Percentiles rank a stretch among this genome's conserved stretches.
These are phyloP conservation scores for Lithocarpus polystachyus DNA, from an alignment of 306 rosid genomes.

Conservation along the genomic window DNA sequence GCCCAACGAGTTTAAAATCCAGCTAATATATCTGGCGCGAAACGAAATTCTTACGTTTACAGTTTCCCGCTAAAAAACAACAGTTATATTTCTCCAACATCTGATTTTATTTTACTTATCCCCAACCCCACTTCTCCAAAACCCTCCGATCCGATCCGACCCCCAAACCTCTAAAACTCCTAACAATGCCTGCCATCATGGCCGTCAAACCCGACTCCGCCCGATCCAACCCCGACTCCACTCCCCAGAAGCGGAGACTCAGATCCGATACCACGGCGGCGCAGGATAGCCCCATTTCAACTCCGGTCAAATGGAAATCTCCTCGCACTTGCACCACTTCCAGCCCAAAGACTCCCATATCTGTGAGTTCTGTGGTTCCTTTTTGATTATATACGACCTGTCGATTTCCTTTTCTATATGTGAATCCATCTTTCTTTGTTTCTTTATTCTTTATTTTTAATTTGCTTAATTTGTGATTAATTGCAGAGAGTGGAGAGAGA, in stretches of 20 bases:
- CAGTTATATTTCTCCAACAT: background rate
- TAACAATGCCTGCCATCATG: conserved; percentile 32
- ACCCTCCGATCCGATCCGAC: background rate
- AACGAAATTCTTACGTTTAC: background rate
- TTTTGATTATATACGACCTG: too few relatives aligned
- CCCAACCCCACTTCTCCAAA: background rate
- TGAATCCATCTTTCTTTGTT: background rate
- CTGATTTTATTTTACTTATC: too few relatives aligned
- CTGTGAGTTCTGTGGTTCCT: conserved; percentile 23
- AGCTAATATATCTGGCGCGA: conserved; percentile 16
- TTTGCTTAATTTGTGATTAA: background rate
- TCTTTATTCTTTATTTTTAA: background rate
- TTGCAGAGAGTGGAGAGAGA: conserved; percentile 35
- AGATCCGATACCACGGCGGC: conserved; percentile 36
- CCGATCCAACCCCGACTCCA: conserved; percentile 14
- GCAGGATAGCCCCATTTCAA: conserved; percentile 22
- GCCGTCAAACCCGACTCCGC: background rate
- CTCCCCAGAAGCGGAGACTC: conserved; percentile 43
- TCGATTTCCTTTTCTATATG: background rate
- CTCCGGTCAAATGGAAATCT: conserved; percentile 42
- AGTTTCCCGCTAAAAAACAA: conserved; percentile 26
- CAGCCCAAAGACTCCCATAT: conserved; percentile 10
- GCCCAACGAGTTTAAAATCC: background rate
- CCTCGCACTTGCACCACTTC: conserved; percentile 38
- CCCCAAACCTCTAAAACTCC: background rate